Evolutionary conservation across 176 grass and related monocot species (phyloP).

Genomic region (Paspalum vaginatum): DNA sequence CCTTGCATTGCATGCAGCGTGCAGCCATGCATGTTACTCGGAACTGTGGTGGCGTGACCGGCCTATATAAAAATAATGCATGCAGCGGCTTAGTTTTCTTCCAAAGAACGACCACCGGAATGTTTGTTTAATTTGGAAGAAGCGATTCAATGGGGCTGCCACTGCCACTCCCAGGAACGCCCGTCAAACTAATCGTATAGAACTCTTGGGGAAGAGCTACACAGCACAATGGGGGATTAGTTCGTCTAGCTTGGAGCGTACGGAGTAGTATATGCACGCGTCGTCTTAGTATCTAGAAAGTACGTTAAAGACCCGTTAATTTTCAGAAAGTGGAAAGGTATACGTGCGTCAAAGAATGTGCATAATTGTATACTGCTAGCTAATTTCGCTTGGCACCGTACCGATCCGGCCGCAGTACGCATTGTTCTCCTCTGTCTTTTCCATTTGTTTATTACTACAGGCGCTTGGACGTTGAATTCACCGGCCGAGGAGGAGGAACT

Average conservation of each 20-base stretch:
- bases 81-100: background rate
- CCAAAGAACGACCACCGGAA: constrained; percentile 10
- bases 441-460: background rate
- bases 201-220: background rate
- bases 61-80: background rate
- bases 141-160: constrained; percentile 10
- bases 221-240: background rate
- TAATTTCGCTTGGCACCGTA: background rate
- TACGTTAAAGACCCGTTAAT: background rate
- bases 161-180: background rate
- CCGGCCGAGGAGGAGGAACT: background rate
- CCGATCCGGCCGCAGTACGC: background rate
- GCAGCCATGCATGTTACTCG: constrained; percentile 9
- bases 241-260: background rate
- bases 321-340: background rate
- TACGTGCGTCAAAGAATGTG: background rate
- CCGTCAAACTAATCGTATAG: constrained; percentile 20
- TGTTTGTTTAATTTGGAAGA: background rate
- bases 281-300: background rate
- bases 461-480: constrained; percentile 21
- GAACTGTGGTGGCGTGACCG: background rate
- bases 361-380: background rate
- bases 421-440: background rate
- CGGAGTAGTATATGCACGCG: background rate
- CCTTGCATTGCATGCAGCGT: background rate